Evolutionary conservation across 192 early-diverging fungal genomes (phyloP), one percentile per base, ranked within the genome.

Genomic region (Mortierella antarctica): DNA sequence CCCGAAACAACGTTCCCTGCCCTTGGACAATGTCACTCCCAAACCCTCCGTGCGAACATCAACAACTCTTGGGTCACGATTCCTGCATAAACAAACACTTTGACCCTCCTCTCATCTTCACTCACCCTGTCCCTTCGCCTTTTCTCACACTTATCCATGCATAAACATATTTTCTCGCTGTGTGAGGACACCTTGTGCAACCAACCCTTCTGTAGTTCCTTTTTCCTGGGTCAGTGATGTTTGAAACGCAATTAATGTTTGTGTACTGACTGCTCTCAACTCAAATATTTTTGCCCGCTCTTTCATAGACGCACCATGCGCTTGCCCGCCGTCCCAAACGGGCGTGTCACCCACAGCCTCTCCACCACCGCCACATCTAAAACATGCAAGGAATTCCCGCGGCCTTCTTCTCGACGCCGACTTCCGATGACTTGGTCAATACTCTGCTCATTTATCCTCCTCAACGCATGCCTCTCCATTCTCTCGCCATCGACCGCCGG

Each of bases 401-500:
- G 55, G 2, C 59, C 71, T 6, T 49, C 57, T 2, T 52, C 56
- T 18, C 45, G 14, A n/a, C 51, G 0, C 20, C 14, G 14, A n/a
- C 46, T 6, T 6, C 65, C 71, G 17, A 7, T 52, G 39, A 14
- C 56, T 40, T 73, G 71, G 71, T 73, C 71, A 55, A 15, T 71
- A 46, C 40, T 72, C 31, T 72, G 70, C 44, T 53, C 51, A 17
- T 11, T 65, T 7, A 41, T 67, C 54, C 17, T 62, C 47, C 60
- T 75, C 66, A 62, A 64, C 21, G 47, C 63, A 6, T 74, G 64
- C 69, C 55, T 71, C 49, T 57, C 70, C 46, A 14, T 71, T n/a
- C 58, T 71, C 51, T 66, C 68, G 3, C 55, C 70, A 8, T 72
- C 70, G 15, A 72, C 70, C 45, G 50, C 53, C 4, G 70, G 70